A percentile compares a stretch with the other conserved stretches of the same genome.
phyloP scores from a whole-genome alignment of 2,329 filamentous ascomycete species.

The Neophaeococcomyces aloes region DNA sequence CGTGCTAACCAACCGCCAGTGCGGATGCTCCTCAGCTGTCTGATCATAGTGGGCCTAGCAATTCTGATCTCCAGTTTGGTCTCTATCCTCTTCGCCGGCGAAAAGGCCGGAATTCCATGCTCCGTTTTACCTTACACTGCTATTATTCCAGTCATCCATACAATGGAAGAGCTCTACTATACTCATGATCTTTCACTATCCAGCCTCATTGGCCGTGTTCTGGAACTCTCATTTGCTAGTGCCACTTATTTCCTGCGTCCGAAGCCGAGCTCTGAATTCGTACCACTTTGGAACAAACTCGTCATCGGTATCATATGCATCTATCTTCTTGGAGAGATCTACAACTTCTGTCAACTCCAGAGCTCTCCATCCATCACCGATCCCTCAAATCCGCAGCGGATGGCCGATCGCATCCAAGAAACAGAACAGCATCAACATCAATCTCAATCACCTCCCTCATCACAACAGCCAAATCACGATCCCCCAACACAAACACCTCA shows the following conservation, averaged over 20 bases:
- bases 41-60: conserved; percentile 1
- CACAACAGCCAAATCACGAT: no score
- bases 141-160: conserved; percentile 11
- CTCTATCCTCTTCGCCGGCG: not conserved
- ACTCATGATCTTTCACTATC: not conserved
- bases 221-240: conserved; percentile 12
- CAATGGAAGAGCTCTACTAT: conserved; percentile 7
- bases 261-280: conserved; percentile 9
- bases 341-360: conserved; percentile 1
- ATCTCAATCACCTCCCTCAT: no score
- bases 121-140: conserved; percentile 11
- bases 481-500: no score
- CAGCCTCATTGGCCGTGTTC: conserved; percentile 8
- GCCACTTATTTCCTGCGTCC: conserved; percentile 10
- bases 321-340: conserved; percentile 14
- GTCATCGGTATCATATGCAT: conserved; percentile 14
- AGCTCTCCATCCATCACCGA: not conserved
- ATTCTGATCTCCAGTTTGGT: conserved; percentile 1
- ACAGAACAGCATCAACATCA: no score
- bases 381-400: no score
- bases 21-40: conserved; percentile 7
- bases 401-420: no score
- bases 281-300: conserved; percentile 18
- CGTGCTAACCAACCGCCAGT: no score
- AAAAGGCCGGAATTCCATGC: not conserved